Conservation (phyloP, 1,139 yeast species). For the Sugiyamaella sp. region DNA sequence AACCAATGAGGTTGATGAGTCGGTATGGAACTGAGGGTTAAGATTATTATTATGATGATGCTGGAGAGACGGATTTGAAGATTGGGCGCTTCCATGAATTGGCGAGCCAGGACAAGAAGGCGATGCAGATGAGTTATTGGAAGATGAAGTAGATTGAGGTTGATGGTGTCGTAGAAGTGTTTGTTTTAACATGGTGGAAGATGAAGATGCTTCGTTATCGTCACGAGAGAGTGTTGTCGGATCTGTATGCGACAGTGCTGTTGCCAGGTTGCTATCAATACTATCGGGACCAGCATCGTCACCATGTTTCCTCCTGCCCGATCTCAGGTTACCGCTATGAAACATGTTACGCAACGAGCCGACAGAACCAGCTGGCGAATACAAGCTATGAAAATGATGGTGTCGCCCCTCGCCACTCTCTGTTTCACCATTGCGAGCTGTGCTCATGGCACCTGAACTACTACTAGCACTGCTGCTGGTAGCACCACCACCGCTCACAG, state of each 20-base stretch:
- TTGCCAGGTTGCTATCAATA: neutral
- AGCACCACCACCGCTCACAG: neutral
- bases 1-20: slow-evolving; percentile 1
- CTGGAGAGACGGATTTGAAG: neutral
- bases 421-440: neutral
- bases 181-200: slow-evolving; percentile 14
- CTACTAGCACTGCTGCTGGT: neutral
- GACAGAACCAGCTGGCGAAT: slow-evolving; percentile 14
- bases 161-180: slow-evolving; percentile 13
- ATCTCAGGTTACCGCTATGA: slow-evolving; percentile 2
- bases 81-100: neutral
- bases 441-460: too few relatives aligned
- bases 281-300: neutral
- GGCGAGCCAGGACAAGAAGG: slow-evolving; percentile 23
- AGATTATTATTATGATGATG: slow-evolving; percentile 2
- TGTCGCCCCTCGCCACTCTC: slow-evolving; percentile 6
- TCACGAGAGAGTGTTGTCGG: neutral
- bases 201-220: slow-evolving; percentile 4
- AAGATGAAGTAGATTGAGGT: slow-evolving; percentile 6
- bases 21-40: neutral
- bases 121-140: slow-evolving; percentile 16
- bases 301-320: neutral
- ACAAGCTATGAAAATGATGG: slow-evolving; percentile 6
- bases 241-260: neutral
- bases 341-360: slow-evolving; percentile 10